Evolutionary conservation across 1,284 basidiomycete species (phyloP), one percentile per base, ranked within the genome.

Genomic region (Cutaneotrichosporon sp.): DNA sequence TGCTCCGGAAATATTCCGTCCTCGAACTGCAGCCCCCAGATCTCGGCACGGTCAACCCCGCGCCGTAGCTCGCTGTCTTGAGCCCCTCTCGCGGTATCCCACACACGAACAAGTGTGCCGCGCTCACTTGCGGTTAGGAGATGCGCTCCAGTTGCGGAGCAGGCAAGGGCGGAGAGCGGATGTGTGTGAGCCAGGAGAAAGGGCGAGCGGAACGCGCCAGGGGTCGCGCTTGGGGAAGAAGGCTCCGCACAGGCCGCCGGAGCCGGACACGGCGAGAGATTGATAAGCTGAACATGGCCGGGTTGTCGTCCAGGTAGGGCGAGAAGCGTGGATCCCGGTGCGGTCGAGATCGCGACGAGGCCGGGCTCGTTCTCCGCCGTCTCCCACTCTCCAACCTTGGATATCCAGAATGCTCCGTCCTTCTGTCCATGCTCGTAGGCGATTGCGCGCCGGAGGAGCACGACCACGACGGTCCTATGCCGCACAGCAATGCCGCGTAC

Each of bases 221-320:
- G 51, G 1, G 51, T 26, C 22, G 38, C 38, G 17, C 16, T 41
- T 29, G 35, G 4, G 26, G 20, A 46, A n/a, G 44, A 20, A n/a
- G 44, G 24, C 42, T 48, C 38, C 29, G 57, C 46, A 31, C 42
- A 22, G 49, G 25, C 46, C 22, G 53, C 44, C 16, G 57, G 27
- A 33, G 55, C 20, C 10, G 49, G 75, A 73, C 88, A 90, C 0
- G 86, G 88, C 0, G 89, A 85, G 10, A 97, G 80, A 64, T 89
- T 87, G 27, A 96, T 79, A 9, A 97, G 78, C 58, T 94, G 91
- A 4, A 96, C 87, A 73, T 97, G 92, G 0, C 92, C 92, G 48
- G 83, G 79, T 72, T 97, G 90, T 33, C 86, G 82, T 14, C 90
- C 92, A 33, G 91, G 89, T 49, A 93, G 87, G 1, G 84, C 88